These are phyloP conservation scores for Neocucurbitaria cava DNA, from an alignment of 2,329 filamentous ascomycete species.

Conservation along the genomic window DNA sequence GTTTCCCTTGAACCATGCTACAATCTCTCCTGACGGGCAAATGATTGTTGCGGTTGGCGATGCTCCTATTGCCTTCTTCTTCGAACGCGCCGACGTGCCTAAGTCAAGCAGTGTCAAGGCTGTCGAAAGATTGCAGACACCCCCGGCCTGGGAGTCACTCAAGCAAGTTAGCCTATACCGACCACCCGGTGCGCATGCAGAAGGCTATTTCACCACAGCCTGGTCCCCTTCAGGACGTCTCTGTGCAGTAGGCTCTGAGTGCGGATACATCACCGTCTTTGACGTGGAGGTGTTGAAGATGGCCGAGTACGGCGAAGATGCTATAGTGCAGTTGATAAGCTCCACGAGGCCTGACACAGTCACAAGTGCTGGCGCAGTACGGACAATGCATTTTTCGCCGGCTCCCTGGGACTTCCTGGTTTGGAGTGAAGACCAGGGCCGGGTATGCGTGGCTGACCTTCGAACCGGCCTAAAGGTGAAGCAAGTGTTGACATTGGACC, in stretches of 20 bases:
- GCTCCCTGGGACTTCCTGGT: constrained; percentile 88
- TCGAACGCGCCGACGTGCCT: constrained; percentile 60
- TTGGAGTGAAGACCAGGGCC: constrained; percentile 88
- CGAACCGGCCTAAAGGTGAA: constrained; percentile 70
- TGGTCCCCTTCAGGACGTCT: constrained; percentile 76
- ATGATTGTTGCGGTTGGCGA: constrained; percentile 86
- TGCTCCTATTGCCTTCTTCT: constrained; percentile 84
- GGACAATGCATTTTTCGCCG: constrained; percentile 91
- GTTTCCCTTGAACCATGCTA: constrained; percentile 89
- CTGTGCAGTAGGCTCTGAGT: constrained; percentile 79
- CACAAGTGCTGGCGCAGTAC: constrained; percentile 75
- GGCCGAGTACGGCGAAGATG: constrained; percentile 58
- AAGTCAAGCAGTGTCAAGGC: constrained; percentile 34
- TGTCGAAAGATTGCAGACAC: constrained; percentile 27
- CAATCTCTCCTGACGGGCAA: constrained; percentile 88
- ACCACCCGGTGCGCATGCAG: constrained; percentile 44
- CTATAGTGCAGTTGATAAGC: constrained; percentile 76
- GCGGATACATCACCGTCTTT: constrained; percentile 79
- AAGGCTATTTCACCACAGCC: constrained; percentile 76
- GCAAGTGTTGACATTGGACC: constrained; percentile 72
- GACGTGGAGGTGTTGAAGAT: constrained; percentile 59
- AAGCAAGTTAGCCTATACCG: constrained; percentile 52
- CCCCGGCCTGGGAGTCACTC: constrained; percentile 51
- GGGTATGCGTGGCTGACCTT: constrained; percentile 76
- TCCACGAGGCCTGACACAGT: constrained; percentile 73